Base-by-base conservation (phyloP, 306 rosid species). In the Prunus mongolica region DNA sequence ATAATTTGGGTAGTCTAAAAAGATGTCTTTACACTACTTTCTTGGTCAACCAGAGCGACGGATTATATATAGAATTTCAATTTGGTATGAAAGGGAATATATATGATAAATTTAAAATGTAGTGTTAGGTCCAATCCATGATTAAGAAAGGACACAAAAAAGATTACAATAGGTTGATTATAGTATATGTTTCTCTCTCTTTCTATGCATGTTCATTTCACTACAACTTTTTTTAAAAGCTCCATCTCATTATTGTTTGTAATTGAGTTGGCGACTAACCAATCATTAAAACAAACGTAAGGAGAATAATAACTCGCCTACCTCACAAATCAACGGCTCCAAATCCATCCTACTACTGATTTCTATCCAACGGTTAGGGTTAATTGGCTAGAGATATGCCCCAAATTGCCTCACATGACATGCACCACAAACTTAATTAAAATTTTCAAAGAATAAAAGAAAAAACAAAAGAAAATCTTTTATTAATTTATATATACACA, bases 61-160 rank as follows among this genome's bases (percentile, higher is more conserved):
- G 54, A 76, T n/a, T 60, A 50, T 58, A 54, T 52, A 55, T 62
- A 38, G 11, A n/a, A 56, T 73, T 78, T 76, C 46, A 47, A 74
- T 74, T 61, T 77, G 76, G 81, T 55, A 30, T 7, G 73, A 78
- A 82, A 64, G 25, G 47, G 77, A 82, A 76, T 51, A 57, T 67
- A 63, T 67, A 63, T 46, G 3, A 57, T 63, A 78, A 54, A 47
- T 71, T 72, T 63, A 19, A 52, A 69, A 65, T 27, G 28, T 20
- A 20, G 54, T 80, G 79, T 80, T 86, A 72, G 87, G 85, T 86
- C 77, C 79, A 79, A 44, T 76, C 78, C 81, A 82, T 83, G 78
- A 83, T 86, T 83, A 84, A 72, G 27, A 51, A 72, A 54, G 88
- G 87, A 73, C 28, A 87, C 86, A 75, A 73, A 80, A 58, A 58